Evolutionary conservation across 192 early-diverging fungal genomes (phyloP).

Genomic region (Linnemannia zychae): DNA sequence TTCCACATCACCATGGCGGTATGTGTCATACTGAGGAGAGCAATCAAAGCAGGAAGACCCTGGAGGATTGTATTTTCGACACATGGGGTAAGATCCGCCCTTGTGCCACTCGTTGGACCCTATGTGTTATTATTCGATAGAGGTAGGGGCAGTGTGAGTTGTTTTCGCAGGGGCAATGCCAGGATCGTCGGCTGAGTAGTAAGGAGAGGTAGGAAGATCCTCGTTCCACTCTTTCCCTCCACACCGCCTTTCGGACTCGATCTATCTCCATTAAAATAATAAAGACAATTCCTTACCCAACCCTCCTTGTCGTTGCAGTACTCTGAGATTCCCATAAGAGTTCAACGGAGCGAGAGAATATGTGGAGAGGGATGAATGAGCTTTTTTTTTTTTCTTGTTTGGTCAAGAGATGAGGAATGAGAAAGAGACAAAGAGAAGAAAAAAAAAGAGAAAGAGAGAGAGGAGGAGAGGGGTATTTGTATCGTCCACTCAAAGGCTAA

Average conservation of each 20-base stretch:
- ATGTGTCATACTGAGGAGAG: slow-evolving; percentile 12
- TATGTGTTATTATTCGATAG: not conserved
- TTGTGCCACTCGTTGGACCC: slow-evolving; percentile 32
- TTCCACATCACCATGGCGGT: slow-evolving; percentile 24
- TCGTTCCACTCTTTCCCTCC: not conserved
- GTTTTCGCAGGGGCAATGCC: not conserved
- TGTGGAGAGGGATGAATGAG: not conserved
- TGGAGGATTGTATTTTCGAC: slow-evolving; percentile 52
- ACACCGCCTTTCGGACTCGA: not conserved
- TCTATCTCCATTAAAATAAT: not conserved
- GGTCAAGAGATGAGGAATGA: not conserved
- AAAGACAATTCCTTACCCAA: slow-evolving; percentile 27
- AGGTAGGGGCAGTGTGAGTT: not conserved
- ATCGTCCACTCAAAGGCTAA: not conserved
- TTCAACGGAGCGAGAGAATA: not conserved
- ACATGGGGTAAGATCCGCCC: slow-evolving; percentile 49
- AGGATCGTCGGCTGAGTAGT: not conserved
- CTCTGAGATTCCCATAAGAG: slow-evolving; percentile 18
- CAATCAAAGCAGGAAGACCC: slow-evolving; percentile 33
- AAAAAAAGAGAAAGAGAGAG: not conserved
- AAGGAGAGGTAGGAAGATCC: not conserved
- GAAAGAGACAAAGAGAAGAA: not conserved
- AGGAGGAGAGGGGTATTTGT: not conserved
- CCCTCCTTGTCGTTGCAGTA: slow-evolving; percentile 38
- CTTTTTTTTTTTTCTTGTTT: not conserved